Percentiles rank a stretch among this genome's conserved stretches.
Evolutionary conservation across 83 land plant species (phyloP).

Genomic region (Thuja plicata): DNA sequence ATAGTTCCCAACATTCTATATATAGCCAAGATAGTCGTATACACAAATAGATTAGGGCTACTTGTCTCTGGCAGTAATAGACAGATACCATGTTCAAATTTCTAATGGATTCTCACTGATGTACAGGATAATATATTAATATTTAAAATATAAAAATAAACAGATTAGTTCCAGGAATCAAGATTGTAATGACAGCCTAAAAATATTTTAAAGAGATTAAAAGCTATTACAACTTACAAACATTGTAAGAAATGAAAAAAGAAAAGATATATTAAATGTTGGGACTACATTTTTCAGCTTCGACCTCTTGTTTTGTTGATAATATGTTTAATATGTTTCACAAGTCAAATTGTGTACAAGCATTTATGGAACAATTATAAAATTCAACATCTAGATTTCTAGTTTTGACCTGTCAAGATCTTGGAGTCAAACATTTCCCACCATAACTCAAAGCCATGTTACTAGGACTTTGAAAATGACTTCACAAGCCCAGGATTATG

Average conservation of each 20-base stretch:
- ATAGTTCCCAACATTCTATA: neutral
- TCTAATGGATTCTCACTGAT: neutral
- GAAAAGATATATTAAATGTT: neutral
- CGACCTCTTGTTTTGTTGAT: neutral
- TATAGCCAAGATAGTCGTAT: neutral
- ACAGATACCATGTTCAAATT: neutral
- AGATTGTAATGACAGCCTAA: neutral
- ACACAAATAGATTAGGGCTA: neutral
- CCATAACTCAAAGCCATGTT: neutral
- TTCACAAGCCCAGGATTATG: neutral
- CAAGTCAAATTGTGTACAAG: neutral
- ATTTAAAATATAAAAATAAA: neutral
- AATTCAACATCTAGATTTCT: neutral
- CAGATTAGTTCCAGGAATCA: neutral
- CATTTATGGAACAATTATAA: neutral
- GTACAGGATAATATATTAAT: neutral
- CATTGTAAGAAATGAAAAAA: neutral
- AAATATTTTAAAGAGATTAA: neutral
- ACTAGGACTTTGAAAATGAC: neutral
- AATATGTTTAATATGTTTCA: neutral
- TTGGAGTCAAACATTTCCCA: neutral
- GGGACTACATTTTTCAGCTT: neutral
- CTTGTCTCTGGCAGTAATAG: neutral
- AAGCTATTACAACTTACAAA: neutral
- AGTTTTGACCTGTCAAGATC: neutral